Evolutionary conservation across 1,139 yeast species (phyloP), one percentile per base, ranked within the genome.

Genomic region (Suhomyces wounanorum): DNA sequence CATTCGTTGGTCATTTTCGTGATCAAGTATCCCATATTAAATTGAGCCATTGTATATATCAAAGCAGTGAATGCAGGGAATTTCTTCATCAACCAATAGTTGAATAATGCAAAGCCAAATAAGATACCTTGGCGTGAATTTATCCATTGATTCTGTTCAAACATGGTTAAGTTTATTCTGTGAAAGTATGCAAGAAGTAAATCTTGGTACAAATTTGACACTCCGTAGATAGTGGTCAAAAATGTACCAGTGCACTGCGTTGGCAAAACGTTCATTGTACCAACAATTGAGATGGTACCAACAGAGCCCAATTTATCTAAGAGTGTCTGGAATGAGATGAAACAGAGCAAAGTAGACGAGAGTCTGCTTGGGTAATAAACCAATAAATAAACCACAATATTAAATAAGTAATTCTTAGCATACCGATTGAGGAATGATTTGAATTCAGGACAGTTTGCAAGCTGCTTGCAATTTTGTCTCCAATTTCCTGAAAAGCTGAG

Each of bases 91-190:
- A 81, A 59, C 45, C 72, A 55, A 55, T 71, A 81, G 62, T 77
- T 80, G 43, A 77, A 74, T n/a, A 81, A 61, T 1, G 85, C 82
- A 57, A 82, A 83, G 1, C 88, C 88, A 56, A 80, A 79, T 42
- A 84, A 64, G 17, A 82, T 72, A 0, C 88, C 88, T 48, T 79
- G 82, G 38, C 89, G 70, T 10, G 84, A 77, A 18, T 70, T 69
- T 49, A 73, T 66, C 89, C 89, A 84, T 49, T 72, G 76, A 10
- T 71, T 69, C 44, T 69, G 69, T 49, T 82, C 83, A n/a, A 65
- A 55, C n/a, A 59, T 61, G 8, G 75, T 64, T 52, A 82, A 77
- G 9, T 81, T 79, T 18, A 82, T 67, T 23, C 81, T 66, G 13
- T 70, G 62, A 63, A 84, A 81, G 60, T 80, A 83, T 2, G 87